Evolutionary conservation across 1,284 basidiomycete genomes (phyloP), one percentile per base, ranked within the genome.

Genomic region (Puccinia polysora): DNA sequence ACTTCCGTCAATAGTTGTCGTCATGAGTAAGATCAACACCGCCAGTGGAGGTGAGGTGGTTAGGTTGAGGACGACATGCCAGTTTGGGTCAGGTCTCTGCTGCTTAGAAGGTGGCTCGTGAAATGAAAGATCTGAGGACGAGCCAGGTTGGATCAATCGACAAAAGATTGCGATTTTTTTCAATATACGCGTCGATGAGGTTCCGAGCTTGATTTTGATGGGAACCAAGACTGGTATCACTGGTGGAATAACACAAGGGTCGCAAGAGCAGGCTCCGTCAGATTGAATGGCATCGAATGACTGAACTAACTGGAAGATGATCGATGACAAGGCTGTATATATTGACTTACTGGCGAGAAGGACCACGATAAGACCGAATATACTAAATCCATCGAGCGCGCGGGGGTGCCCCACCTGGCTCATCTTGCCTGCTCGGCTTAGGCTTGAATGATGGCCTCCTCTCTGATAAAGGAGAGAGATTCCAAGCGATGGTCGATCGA

Each of bases 21-120:
- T 84, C 0, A 88, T 88, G 76, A 92, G 87, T 14, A 96, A 82
- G 38, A 95, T 78, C 0, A 89, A 82, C 8, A 94, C 91, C 1
- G 88, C 88, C 43, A 89, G 79, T 23, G 92, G 85, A 2, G 93
- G 93, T 15, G 68, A 71, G n/a, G 50, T 38, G 7, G 68, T 62
- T 25, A 71, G 38, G 38, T 71, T 53, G 14, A 71, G 43, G 1
- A 47, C 15, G 28, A 71, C 10, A 25, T 52, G 32, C 58, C 68
- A 71, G n/a, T 58, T 45, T 38, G 52, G 8, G 15, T n/a, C 5
- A 7, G 23, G n/a, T 28, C 20, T 49, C 7, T 23, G 30, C 8
- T n/a, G 40, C 2, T 45, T 25, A 12, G 18, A 20, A 23, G 23
- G 25, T 15, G 23, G 38, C 3, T 36, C 32, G 52, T 4, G 34